Evolutionary conservation across 2,329 filamentous ascomycete genomes (phyloP), one percentile per base, ranked within the genome.

Genomic region (Madurella fahalii): DNA sequence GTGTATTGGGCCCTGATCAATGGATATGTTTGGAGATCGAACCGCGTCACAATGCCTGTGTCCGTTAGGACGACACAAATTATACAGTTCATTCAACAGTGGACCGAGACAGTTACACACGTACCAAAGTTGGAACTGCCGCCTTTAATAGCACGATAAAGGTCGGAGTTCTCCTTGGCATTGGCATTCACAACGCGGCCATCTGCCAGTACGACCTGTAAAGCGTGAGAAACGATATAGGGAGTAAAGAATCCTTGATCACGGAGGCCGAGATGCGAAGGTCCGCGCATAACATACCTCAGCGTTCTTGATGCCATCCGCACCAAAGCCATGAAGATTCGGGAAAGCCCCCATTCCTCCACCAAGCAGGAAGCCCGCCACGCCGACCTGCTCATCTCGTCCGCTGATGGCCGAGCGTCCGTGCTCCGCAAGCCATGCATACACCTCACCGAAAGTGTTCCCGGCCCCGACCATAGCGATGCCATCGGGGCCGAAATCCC

Each of bases 1-100:
- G 32, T 40, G 11, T 48, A 48, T n/a, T 48, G 46, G 9, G 20
- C 39, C 32, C n/a, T 48, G 17, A 48, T 2, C 46, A 48, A 48
- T 13, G 46, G 32, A 16, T 48, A 48, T 9, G 46, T 48, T 15
- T 48, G 32, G n/a, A 48, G 31, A 9, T 48, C 32, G 32, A 48
- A 40, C 32, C 9, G 2, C 9, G 46, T 48, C 11, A 48, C 46
- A 13, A 48, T 16, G 1, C 34, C 34, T 37, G 34, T 37, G 13
- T 11, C 34, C 34, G 13, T 37, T 37, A 37, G 34, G 34, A 15
- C 34, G 11, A 37, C 13, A 9, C 13, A 25, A 3, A 4, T 25
- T 7, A 7, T 4, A 7, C 25, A 25, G 7, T 25, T 25, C 7
- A 4, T 7, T 25, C 4, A 25, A 3, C 25, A 25, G 25, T 7